These are phyloP conservation scores for Chlorella sp. DNA, from an alignment of 139 green algal species.

Conservation along the genomic window DNA sequence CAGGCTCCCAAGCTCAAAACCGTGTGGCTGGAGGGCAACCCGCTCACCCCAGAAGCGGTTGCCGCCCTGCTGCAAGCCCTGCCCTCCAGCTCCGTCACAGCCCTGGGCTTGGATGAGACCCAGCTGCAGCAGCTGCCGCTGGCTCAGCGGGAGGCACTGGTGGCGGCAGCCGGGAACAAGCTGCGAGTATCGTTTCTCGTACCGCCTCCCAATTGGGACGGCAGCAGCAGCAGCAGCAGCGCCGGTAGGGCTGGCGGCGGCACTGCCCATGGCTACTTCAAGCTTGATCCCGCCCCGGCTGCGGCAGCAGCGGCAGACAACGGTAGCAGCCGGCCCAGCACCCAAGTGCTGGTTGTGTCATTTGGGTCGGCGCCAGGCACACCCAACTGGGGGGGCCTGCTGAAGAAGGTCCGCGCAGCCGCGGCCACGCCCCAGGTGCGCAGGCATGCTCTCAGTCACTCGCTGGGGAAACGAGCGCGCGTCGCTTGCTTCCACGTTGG, in stretches of 20 bases:
- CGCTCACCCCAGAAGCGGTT: slow-evolving; percentile 46
- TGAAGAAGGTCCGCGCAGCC: slow-evolving; percentile 60
- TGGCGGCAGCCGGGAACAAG: slow-evolving; percentile 14
- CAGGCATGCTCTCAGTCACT: too few relatives aligned
- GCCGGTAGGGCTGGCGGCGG: not conserved
- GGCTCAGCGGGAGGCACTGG: not conserved
- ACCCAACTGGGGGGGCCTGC: slow-evolving; percentile 93
- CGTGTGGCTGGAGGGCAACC: slow-evolving; percentile 85
- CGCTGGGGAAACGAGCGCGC: too few relatives aligned
- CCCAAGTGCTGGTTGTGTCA: slow-evolving; percentile 82
- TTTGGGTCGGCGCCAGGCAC: slow-evolving; percentile 93
- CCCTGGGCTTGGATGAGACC: slow-evolving; percentile 59
- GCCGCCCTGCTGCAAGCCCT: slow-evolving; percentile 40
- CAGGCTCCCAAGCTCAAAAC: slow-evolving; percentile 38
- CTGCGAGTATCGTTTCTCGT: slow-evolving; percentile 27
- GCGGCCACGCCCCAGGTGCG: not conserved
- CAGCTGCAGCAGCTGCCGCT: slow-evolving; percentile 20
- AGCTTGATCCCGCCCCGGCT: slow-evolving; percentile 59
- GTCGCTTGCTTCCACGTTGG: too few relatives aligned
- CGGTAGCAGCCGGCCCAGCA: slow-evolving; percentile 13
- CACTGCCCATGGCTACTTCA: slow-evolving; percentile 78
- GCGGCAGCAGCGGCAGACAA: slow-evolving; percentile 31
- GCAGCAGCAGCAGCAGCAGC: too few relatives aligned
- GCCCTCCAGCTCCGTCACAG: not conserved
- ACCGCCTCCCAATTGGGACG: not conserved